phyloP scores from a whole-genome alignment of 805 yeast genomes.

The Pichia cephalocereana region DNA sequence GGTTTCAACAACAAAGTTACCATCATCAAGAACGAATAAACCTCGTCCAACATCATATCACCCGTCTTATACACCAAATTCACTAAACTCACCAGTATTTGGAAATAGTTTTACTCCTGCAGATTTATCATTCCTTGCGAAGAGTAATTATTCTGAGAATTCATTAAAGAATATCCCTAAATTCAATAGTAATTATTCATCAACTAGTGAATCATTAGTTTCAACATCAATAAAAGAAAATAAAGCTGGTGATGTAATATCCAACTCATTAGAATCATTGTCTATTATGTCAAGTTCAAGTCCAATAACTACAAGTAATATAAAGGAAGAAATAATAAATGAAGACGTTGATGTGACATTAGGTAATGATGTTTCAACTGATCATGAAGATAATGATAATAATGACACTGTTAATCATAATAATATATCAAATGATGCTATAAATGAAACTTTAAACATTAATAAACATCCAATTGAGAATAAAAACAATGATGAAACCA shows the following conservation, averaged over 20 bases:
- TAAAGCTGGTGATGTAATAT: background rate
- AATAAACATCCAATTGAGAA: background rate
- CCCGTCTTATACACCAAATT: constrained; percentile 40
- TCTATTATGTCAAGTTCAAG: background rate
- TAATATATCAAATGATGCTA: background rate
- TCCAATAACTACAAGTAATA: background rate
- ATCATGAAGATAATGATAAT: background rate
- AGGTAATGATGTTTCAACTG: constrained; percentile 2
- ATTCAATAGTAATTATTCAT: constrained; percentile 8
- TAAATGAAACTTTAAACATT: background rate
- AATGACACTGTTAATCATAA: background rate
- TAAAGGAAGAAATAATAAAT: background rate
- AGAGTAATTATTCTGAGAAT: constrained; percentile 18
- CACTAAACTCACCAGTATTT: constrained; percentile 8
- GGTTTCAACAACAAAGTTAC: constrained; percentile 25
- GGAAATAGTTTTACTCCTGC: constrained; percentile 12
- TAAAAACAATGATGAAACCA: background rate
- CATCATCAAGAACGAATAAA: constrained; percentile 34
- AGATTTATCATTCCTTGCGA: constrained; percentile 23
- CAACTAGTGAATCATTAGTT: constrained; percentile 12
- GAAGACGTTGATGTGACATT: background rate
- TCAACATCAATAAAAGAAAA: constrained; percentile 22
- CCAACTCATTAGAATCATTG: background rate
- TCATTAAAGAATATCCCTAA: constrained; percentile 8
- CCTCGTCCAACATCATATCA: constrained; percentile 84